Evolutionary conservation across 2,329 filamentous ascomycete species (phyloP).

Genomic region (Sclerotinia minor): DNA sequence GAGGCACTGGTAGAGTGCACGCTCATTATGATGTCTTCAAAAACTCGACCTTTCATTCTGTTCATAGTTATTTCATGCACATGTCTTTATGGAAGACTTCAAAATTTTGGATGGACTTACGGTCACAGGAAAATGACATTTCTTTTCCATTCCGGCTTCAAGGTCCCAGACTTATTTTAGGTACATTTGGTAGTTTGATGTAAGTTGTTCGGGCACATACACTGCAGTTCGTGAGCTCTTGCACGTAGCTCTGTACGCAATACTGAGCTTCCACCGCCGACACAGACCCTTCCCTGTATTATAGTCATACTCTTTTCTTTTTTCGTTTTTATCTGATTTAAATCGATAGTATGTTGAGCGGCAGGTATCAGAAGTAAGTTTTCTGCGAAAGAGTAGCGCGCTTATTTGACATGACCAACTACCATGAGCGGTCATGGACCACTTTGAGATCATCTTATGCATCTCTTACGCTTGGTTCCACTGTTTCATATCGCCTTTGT

Average conservation of each 20-base stretch:
- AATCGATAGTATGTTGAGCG: background rate
- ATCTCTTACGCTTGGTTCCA: background rate
- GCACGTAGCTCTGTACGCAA: background rate
- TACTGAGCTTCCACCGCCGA: background rate
- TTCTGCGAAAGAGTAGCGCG: background rate
- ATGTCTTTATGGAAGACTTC: too few species aligned
- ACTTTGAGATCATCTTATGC: background rate
- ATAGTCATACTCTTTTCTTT: background rate
- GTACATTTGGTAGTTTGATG: background rate
- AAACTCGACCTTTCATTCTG: background rate
- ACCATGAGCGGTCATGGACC: background rate
- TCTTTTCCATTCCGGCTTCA: background rate
- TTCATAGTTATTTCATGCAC: background rate
- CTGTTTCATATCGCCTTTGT: background rate
- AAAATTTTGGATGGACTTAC: too few species aligned
- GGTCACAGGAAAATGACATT: background rate
- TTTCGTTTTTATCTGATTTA: too few species aligned
- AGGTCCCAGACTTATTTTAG: too few species aligned
- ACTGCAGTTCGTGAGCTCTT: background rate
- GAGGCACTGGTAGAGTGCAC: background rate
- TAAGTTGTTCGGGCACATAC: background rate
- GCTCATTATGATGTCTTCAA: background rate
- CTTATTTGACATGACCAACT: background rate
- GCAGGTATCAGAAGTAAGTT: background rate
- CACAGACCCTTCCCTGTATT: background rate